Evolutionary conservation across 352 stramenopile genomes (phyloP).

Genomic region (Phytophthora syringae): DNA sequence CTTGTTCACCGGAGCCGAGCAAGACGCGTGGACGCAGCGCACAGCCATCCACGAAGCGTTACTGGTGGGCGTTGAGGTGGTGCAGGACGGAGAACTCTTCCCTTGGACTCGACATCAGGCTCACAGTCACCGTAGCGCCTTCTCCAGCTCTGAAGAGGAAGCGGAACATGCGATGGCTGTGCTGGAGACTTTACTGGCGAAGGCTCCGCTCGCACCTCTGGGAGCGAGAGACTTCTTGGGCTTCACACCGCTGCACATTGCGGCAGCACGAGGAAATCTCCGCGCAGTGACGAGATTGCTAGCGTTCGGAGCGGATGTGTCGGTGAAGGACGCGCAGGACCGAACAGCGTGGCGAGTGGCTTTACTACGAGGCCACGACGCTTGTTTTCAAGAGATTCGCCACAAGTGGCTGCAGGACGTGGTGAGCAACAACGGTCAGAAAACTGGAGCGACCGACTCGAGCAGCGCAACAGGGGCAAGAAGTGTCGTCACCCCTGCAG

Average conservation of each 20-base stretch:
- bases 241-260: slow-evolving; percentile 65
- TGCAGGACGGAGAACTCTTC: slow-evolving; percentile 24
- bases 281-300: slow-evolving; percentile 48
- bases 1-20: slow-evolving; percentile 42
- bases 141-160: slow-evolving; percentile 17
- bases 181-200: slow-evolving; percentile 42
- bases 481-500: not conserved
- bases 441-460: slow-evolving; percentile 6
- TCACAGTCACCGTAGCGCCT: slow-evolving; percentile 10
- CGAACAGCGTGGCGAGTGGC: slow-evolving; percentile 71
- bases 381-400: slow-evolving; percentile 70
- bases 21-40: slow-evolving; percentile 51
- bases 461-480: slow-evolving; percentile 3
- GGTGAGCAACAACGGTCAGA: slow-evolving; percentile 21
- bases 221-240: slow-evolving; percentile 63
- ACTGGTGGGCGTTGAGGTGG: slow-evolving; percentile 27
- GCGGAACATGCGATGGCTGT: slow-evolving; percentile 38
- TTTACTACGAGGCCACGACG: slow-evolving; percentile 53
- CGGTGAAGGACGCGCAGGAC: slow-evolving; percentile 43
- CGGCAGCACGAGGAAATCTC: slow-evolving; percentile 53
- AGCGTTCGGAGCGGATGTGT: slow-evolving; percentile 55
- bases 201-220: slow-evolving; percentile 37
- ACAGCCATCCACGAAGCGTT: slow-evolving; percentile 60
- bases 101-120: slow-evolving; percentile 33
- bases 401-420: slow-evolving; percentile 62